Conservation (phyloP, 1,139 yeast species). For the Komagataea norvegica region DNA sequence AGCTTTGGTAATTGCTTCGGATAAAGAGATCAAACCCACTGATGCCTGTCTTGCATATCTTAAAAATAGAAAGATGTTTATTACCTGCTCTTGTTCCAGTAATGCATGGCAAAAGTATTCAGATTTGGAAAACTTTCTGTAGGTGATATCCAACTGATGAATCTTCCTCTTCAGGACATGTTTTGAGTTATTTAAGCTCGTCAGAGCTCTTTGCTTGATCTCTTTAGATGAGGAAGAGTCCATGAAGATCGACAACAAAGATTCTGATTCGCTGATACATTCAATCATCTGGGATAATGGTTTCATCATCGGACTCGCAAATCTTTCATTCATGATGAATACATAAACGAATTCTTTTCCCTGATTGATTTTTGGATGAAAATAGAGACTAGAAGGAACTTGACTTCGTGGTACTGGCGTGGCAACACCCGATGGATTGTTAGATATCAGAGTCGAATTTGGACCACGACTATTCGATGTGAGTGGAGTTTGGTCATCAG, state of each 20-base stretch:
- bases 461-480: conserved; percentile 2
- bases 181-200: conserved; percentile 16
- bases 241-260: conserved; percentile 13
- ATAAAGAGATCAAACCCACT: conserved; percentile 27
- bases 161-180: conserved; percentile 26
- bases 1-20: conserved; percentile 20
- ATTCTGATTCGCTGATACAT: conserved; percentile 25
- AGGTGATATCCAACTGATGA: conserved; percentile 30
- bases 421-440: conserved; percentile 20
- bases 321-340: conserved; percentile 30
- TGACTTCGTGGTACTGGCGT: conserved; percentile 26
- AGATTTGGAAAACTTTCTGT: conserved; percentile 32
- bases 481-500: conserved; percentile 3
- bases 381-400: conserved; percentile 5
- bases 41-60: conserved; percentile 36
- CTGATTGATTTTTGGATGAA: conserved; percentile 6
- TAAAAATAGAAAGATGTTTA: conserved; percentile 32
- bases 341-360: conserved; percentile 20
- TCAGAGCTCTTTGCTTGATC: conserved; percentile 3
- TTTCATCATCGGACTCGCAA: conserved; percentile 28
- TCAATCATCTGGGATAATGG: conserved; percentile 31
- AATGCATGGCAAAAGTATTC: conserved; percentile 32
- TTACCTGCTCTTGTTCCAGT: conserved; percentile 30
- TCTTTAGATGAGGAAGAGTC: conserved; percentile 1
- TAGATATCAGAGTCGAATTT: conserved; percentile 7